Conservation (phyloP, 306 rosid species). For the Inga leiocalycina region DNA sequence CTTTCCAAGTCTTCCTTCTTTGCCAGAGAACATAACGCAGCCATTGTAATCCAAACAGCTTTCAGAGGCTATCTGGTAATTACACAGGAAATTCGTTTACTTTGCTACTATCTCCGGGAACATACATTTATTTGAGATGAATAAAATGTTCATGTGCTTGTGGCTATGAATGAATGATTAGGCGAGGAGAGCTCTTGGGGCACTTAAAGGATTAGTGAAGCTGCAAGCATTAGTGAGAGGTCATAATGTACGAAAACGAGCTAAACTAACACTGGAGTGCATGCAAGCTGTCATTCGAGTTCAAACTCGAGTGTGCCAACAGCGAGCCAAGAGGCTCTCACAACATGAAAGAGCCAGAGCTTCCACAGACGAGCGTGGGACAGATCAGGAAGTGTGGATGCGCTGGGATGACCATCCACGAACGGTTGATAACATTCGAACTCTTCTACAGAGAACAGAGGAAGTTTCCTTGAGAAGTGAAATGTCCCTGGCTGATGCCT, state of each 20-base stretch:
- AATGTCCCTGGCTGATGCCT: constrained; percentile 50
- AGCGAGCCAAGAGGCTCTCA: constrained; percentile 44
- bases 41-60: constrained; percentile 53
- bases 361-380: constrained; percentile 43
- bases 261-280: constrained; percentile 52
- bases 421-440: constrained; percentile 40
- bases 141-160: not conserved
- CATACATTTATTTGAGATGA: not conserved
- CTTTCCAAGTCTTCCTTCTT: constrained; percentile 43
- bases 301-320: constrained; percentile 47
- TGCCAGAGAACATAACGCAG: constrained; percentile 45
- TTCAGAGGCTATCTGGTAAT: constrained; percentile 64
- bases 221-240: constrained; percentile 67
- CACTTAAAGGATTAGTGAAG: constrained; percentile 59
- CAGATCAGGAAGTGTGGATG: constrained; percentile 28
- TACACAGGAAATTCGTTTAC: not conserved
- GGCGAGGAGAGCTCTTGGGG: constrained; percentile 68
- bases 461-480: constrained; percentile 45
- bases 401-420: constrained; percentile 45
- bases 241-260: constrained; percentile 54
- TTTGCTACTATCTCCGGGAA: not conserved
- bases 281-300: constrained; percentile 63
- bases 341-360: constrained; percentile 37
- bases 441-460: constrained; percentile 38
- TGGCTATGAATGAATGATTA: constrained; percentile 10